A percentile compares a stretch with the other conserved stretches of the same genome.
Conservation (phyloP, 1,284 basidiomycete species). For the Ganoderma resinaceum region DNA sequence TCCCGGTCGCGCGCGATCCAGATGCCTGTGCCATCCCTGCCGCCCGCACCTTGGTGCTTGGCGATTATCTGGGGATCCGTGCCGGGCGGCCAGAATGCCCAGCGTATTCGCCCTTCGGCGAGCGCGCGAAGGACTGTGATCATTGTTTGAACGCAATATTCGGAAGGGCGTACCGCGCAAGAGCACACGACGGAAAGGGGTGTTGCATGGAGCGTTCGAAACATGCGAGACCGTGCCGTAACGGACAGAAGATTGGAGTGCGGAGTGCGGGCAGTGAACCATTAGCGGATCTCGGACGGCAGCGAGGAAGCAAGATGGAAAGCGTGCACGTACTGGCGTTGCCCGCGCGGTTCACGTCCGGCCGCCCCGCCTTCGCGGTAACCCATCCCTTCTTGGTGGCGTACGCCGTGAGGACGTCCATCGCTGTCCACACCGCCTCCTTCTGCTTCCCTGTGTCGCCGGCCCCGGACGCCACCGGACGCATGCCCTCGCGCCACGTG, state of each 20-base stretch:
- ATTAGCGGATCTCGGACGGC: not conserved
- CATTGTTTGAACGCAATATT: not conserved
- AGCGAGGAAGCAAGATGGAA: constrained; percentile 13
- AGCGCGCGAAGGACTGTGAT: constrained; percentile 75
- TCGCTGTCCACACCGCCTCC: constrained; percentile 70
- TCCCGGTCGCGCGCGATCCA: constrained; percentile 56
- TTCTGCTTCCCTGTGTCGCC: constrained; percentile 25
- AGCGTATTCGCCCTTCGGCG: constrained; percentile 80
- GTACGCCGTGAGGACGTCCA: constrained; percentile 81
- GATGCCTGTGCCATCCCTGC: constrained; percentile 51
- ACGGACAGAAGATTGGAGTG: constrained; percentile 6
- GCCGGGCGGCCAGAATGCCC: constrained; percentile 86
- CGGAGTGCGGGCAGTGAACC: not conserved
- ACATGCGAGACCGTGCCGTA: not conserved
- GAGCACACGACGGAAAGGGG: not conserved
- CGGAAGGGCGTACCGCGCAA: not conserved
- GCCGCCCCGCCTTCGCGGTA: constrained; percentile 89
- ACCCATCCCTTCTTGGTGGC: constrained; percentile 82
- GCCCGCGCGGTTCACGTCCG: constrained; percentile 88
- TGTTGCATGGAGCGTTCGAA: not conserved
- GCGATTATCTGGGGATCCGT: constrained; percentile 42
- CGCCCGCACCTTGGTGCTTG: constrained; percentile 21
- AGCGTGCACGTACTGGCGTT: constrained; percentile 74
- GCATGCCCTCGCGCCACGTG: constrained; percentile 69
- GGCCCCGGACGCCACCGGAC: constrained; percentile 28